Base-by-base conservation (phyloP, 1,284 basidiomycete genomes). In the Paramarasmius palmivorus region DNA sequence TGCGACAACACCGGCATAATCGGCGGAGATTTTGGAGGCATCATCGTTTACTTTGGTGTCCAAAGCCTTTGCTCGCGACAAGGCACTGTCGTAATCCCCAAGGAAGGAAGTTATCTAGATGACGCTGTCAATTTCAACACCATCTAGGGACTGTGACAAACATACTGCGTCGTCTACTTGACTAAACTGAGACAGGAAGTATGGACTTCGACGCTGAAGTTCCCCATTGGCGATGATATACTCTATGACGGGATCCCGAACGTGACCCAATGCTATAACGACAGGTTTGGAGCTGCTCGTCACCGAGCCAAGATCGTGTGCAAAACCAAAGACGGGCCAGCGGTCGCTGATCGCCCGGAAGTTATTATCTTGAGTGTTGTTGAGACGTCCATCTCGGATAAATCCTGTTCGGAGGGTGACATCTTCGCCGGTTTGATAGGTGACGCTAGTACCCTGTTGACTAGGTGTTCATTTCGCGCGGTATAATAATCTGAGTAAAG, bases 241-340 rank as follows among this genome's bases (percentile, higher is more conserved):
- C 52, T 76, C 63, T 9, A 84, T 66, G 15, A 76, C 77, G 5
- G 83, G 84, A 61, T 83, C 81, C 7, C 83, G 73, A 22, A 81
- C 70, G 62, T 82, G 82, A n/a, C 84, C 83, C 36, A 87, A 69
- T 10, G 79, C 72, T 57, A 81, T 75, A 12, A 84, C 71, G 3
- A 79, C 72, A 1, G 82, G 75, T 0, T 65, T 67, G 14, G 72
- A 51, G 19, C 15, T 36, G 23, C 57, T 56, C 8, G 57, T 64
- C 36, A 84, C 67, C 7, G 64, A 68, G 2, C 81, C 81, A 45
- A 84, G 75, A 61, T 84, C 74, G 44, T 79, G 77, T 8, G 83
- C 76, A 56, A 84, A 74, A 4, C 75, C 84, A 60, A 87, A 84
- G 4, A 87, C 83, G 23, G 84, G 84, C 82, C 83, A 87, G 56